These are phyloP conservation scores for Hyphodiscus hymeniophilus DNA, from an alignment of 495 filamentous ascomycete genomes.

Conservation along the genomic window DNA sequence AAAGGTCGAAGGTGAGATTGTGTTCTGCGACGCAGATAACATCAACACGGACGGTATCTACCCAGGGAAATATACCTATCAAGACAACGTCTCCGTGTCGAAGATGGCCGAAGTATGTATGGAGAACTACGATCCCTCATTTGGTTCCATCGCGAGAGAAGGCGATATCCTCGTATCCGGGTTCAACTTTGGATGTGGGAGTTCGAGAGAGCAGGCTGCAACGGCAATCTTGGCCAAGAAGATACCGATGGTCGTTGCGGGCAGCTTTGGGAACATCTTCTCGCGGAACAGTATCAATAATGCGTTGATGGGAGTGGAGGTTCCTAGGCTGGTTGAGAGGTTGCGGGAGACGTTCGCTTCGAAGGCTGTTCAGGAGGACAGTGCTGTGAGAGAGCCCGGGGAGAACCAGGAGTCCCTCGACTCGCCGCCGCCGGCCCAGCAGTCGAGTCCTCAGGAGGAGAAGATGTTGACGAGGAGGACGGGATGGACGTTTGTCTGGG, in stretches of 20 bases:
- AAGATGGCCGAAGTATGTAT: slow-evolving; percentile 87
- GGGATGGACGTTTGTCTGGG: slow-evolving; percentile 84
- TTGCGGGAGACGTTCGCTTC: background rate
- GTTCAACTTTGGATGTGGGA: slow-evolving; percentile 87
- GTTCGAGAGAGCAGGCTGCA: slow-evolving; percentile 78
- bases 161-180: slow-evolving; percentile 80
- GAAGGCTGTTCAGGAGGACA: background rate
- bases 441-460: slow-evolving; percentile 24
- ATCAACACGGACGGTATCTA: slow-evolving; percentile 83
- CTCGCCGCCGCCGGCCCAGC: slow-evolving; percentile 29
- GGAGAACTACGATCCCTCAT: slow-evolving; percentile 79
- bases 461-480: slow-evolving; percentile 71
- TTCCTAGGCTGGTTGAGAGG: slow-evolving; percentile 55
- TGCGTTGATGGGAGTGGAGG: slow-evolving; percentile 74
- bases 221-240: slow-evolving; percentile 80
- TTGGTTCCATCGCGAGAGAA: slow-evolving; percentile 46
- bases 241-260: slow-evolving; percentile 77
- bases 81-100: slow-evolving; percentile 66
- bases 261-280: slow-evolving; percentile 89
- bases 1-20: slow-evolving; percentile 55
- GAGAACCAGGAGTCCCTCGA: slow-evolving; percentile 36
- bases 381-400: background rate
- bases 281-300: slow-evolving; percentile 88
- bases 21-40: slow-evolving; percentile 66
- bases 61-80: slow-evolving; percentile 84